Conservation (phyloP, 2,329 filamentous ascomycete species). For the Diaporthe eres region DNA sequence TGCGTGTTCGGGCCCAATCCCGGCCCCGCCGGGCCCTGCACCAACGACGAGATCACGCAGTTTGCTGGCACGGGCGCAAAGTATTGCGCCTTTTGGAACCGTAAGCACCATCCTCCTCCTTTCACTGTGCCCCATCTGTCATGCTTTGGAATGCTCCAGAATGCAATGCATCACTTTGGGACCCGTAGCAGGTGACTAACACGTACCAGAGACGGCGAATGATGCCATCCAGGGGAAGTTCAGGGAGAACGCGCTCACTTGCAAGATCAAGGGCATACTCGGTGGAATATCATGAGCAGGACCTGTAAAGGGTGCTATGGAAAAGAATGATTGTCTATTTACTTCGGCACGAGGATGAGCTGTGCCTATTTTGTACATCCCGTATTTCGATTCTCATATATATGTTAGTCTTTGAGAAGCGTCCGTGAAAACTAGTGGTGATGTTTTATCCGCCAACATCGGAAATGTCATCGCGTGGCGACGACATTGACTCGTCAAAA, state of each 20-base stretch:
- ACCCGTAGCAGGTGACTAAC: too few species aligned
- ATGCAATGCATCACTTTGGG: too few species aligned
- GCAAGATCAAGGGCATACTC: neutral
- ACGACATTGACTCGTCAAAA: neutral
- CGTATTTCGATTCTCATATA: neutral
- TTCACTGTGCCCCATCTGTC: too few species aligned
- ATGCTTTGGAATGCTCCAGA: too few species aligned
- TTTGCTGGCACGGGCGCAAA: neutral
- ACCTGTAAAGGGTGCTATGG: neutral
- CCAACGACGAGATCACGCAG: neutral
- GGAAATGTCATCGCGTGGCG: neutral
- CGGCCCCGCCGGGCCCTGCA: neutral
- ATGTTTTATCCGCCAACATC: neutral
- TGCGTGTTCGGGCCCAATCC: conserved; percentile 7
- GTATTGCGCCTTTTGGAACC: conserved; percentile 26
- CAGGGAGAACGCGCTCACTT: neutral
- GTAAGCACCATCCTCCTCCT: too few species aligned
- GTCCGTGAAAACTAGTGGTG: neutral
- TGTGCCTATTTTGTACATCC: neutral
- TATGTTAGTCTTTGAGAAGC: neutral
- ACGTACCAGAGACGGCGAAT: neutral
- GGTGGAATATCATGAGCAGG: neutral
- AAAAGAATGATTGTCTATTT: neutral
- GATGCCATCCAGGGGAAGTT: conserved; percentile 1
- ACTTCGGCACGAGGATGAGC: neutral